These are phyloP conservation scores for Zasmidium angulare DNA, from an alignment of 2,329 filamentous ascomycete genomes.

Conservation along the genomic window DNA sequence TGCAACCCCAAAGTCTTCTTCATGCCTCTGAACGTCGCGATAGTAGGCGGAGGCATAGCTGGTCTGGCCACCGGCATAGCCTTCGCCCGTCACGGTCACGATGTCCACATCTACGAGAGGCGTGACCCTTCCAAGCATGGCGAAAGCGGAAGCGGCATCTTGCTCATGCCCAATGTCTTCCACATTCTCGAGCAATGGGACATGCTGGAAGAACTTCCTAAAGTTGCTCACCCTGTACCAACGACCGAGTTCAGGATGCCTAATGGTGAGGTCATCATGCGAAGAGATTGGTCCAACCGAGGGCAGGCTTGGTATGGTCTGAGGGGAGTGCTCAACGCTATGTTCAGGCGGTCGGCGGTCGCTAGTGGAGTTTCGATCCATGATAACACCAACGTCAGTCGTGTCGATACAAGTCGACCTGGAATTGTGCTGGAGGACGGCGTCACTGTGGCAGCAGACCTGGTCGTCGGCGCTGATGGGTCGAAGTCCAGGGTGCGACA, in stretches of 20 bases:
- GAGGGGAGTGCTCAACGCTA: constrained; percentile 1
- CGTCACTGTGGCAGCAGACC: not conserved
- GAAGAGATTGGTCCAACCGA: not conserved
- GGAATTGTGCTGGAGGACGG: too few relatives aligned
- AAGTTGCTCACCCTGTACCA: not conserved
- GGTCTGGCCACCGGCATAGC: constrained; percentile 3
- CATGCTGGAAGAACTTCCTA: not conserved
- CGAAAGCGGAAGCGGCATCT: constrained; percentile 6
- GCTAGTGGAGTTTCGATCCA: not conserved
- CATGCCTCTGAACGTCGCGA: constrained; percentile 5
- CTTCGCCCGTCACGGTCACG: constrained; percentile 5
- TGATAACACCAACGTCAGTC: not conserved
- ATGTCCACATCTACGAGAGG: constrained; percentile 2
- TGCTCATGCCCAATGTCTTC: constrained; percentile 3
- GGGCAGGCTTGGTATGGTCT: constrained; percentile 1
- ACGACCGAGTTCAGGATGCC: not conserved
- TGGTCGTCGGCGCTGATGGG: constrained; percentile 5
- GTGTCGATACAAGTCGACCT: not conserved
- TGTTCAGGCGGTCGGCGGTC: not conserved
- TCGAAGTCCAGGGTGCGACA: not conserved
- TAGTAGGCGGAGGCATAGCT: constrained; percentile 5
- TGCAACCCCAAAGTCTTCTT: too few relatives aligned
- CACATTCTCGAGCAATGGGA: constrained; percentile 1
- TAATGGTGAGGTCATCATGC: not conserved
- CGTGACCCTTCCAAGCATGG: not conserved